These are phyloP conservation scores for Sporothrix pseudoabietina DNA, from an alignment of 2,329 filamentous ascomycete genomes.

Conservation along the genomic window DNA sequence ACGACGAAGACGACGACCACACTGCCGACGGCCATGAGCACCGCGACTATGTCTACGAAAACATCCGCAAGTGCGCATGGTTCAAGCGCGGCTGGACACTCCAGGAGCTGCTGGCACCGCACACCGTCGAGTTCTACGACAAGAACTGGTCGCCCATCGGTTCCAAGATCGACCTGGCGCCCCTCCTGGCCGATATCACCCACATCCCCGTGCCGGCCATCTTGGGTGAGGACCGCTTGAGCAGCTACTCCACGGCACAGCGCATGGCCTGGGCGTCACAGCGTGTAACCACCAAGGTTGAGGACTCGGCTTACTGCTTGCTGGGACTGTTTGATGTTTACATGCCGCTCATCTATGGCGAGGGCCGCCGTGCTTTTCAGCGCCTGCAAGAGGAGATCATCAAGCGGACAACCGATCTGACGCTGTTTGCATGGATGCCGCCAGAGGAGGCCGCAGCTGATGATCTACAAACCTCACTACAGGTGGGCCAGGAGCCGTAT, in stretches of 20 bases:
- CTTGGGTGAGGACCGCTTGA: neutral
- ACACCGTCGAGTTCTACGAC: constrained; percentile 31
- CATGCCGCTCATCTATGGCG: constrained; percentile 36
- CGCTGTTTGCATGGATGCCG: constrained; percentile 30
- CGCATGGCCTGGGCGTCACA: constrained; percentile 35
- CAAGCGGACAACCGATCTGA: constrained; percentile 26
- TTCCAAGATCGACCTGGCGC: constrained; percentile 20
- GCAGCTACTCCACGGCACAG: constrained; percentile 24
- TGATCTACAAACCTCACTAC: neutral
- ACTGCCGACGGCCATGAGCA: neutral
- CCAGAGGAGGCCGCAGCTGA: neutral
- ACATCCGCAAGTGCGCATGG: constrained; percentile 29
- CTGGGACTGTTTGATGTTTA: constrained; percentile 35
- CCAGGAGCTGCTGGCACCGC: constrained; percentile 35
- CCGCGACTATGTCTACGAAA: neutral
- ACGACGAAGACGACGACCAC: neutral
- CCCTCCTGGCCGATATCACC: constrained; percentile 26
- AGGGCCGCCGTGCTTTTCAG: constrained; percentile 33
- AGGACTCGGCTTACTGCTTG: constrained; percentile 35
- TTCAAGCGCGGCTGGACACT: constrained; percentile 35
- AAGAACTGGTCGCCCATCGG: constrained; percentile 30
- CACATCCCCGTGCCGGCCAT: constrained; percentile 28
- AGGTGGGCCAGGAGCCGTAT: neutral
- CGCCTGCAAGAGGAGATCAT: constrained; percentile 34
- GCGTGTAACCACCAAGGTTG: constrained; percentile 32